Evolutionary conservation across 768 basidiomycete species (phyloP), one percentile per base, ranked within the genome.

Genomic region (Leccinum rimulosum): DNA sequence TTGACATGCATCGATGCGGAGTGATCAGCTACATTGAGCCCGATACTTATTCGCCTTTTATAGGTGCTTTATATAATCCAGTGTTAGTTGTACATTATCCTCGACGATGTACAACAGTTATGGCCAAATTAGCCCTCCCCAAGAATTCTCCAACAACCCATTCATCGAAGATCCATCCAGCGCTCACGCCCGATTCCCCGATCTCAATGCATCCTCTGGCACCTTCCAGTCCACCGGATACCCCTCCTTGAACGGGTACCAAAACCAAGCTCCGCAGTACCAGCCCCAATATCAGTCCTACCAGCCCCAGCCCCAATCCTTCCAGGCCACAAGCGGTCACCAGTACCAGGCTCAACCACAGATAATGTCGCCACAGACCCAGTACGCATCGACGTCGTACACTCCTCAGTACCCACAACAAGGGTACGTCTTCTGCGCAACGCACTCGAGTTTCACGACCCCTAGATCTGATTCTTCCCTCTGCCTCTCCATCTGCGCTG

Each of bases 181-280:
- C 50, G 72, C 81, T 33, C 77, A 79, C 28, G 70, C 77, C 22
- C 83, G 89, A 60, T 91, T 80, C 65, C 90, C 90, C 36, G 86
- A 87, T 68, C 77, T 92, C 65, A 78, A 77, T 38, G 68, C 64
- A 55, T 47, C 70, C 19, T 45, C 43, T 45, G 19, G 43, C 17
- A 38, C 49, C 12, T 43, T 56, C 30, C 67, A 64, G 31, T 38
- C 38, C 15, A 12, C 62, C 6, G 60, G 59, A 43, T 69, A 69
- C 56, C 56, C 58, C 3, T 25, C 59, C 27, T 31, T 10, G 10
- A 58, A 65, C 3, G 59, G 73, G 74, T 57, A 73, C 71, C 59
- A 58, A 2, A 51, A 57, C 30, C 70, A 68, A 28, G 56, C 61
- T 11, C 69, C 70, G 27, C 78, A 78, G 38, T 77, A 78, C 52